Evolutionary conservation across 495 filamentous ascomycete genomes (phyloP), one percentile per base, ranked within the genome.

Genomic region (Thermochaetoides thermophila): DNA sequence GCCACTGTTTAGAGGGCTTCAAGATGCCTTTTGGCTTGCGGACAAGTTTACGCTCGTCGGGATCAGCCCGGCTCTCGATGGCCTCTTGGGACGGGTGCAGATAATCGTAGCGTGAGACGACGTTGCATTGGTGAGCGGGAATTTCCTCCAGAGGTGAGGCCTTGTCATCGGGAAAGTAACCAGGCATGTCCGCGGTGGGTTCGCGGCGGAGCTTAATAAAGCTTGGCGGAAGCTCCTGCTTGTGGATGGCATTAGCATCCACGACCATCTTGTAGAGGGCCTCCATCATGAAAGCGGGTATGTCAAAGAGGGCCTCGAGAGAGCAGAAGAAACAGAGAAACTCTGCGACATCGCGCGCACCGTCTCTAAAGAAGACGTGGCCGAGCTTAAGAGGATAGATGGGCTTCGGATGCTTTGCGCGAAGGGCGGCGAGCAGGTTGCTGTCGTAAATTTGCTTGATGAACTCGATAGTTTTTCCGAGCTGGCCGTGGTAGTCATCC

Each of bases 241-340:
- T 61, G 37, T 50, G 46, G 5, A 61, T 24, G 34, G 48, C 36
- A 34, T 55, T 49, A 32, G 43, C 51, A 16, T 62, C 57, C 27
- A 59, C 51, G 39, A 61, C 48, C 12, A 55, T 43, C 29, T 53
- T 45, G 31, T 37, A 29, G 11, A 55, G 19, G 7, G 35, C 31
- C 18, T 38, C 25, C n/a, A 28, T 13, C 1, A 23, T 25, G 7
- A 35, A 17, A 5, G 2, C 11, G 29, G 20, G 8, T n/a, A 48
- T 32, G 2, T n/a, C 16, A 16, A 27, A 23, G 10, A 30, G 11
- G 5, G 24, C 31, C 14, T 42, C 20, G 10, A 37, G 33, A 9
- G 34, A 35, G 3, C 34, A n/a, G 5, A 50, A 7, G 10, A 40
- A 53, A 11, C n/a, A 25, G 6, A 50, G 20, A 13, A 53, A 48